These are phyloP conservation scores for Aegilops speltoides DNA, from an alignment of 176 grass and related monocot genomes.

Conservation along the genomic window DNA sequence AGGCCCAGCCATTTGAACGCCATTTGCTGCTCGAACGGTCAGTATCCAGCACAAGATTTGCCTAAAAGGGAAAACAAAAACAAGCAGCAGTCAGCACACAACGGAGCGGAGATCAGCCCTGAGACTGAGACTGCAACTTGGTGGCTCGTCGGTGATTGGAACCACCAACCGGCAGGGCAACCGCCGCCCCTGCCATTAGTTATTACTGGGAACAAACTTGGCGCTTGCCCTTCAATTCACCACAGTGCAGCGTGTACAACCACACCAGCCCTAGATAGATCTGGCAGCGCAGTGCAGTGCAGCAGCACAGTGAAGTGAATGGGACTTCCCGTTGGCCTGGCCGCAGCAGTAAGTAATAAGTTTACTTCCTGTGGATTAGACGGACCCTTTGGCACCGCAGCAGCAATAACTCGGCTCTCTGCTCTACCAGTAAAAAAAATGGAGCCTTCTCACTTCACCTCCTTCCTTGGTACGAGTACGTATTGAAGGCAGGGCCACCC, in stretches of 20 bases:
- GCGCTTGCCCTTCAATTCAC: conserved; percentile 35
- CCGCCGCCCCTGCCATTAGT: conserved; percentile 2
- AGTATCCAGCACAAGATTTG: background rate
- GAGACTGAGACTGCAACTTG: background rate
- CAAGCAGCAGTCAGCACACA: background rate
- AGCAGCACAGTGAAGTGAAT: background rate
- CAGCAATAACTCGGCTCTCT: background rate
- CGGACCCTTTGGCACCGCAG: background rate
- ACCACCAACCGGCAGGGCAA: conserved; percentile 29
- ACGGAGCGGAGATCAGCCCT: background rate
- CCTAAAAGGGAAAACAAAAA: background rate
- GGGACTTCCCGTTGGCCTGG: conserved; percentile 29
- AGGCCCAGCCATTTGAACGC: background rate
- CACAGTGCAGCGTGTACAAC: background rate
- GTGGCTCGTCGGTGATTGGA: background rate
- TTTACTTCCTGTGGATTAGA: conserved; percentile 8
- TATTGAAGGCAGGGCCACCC: background rate
- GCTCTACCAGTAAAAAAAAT: background rate
- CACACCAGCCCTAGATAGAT: conserved; percentile 25
- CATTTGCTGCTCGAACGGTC: background rate
- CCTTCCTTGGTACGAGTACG: too few relatives aligned
- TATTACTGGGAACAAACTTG: background rate
- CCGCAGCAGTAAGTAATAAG: background rate
- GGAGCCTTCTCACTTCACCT: too few relatives aligned
- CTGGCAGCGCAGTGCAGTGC: background rate